Base-by-base conservation (phyloP, 2,329 filamentous ascomycete genomes). In the Penicillium sp. region DNA sequence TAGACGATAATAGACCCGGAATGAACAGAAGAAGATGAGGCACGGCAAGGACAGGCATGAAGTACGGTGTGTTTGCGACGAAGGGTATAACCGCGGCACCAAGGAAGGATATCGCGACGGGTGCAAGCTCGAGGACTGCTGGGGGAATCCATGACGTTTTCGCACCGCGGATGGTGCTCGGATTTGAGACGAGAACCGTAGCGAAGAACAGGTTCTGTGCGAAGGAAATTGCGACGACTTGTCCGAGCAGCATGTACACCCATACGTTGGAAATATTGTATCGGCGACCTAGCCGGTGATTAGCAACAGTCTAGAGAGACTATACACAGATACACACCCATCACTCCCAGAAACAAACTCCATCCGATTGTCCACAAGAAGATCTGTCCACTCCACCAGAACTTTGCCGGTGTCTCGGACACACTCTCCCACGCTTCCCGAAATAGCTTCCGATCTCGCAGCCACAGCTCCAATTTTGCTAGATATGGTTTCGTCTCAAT, bases 351-450 rank as follows among this genome's bases (percentile, higher is more conserved):
- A 57, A 86, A 81, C 45, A 84, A 72, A 53, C 80, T 82, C 77
- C 82, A 86, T 1, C 83, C 78, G 29, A 83, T 73, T 13, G 80
- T 76, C 27, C 79, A 81, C 13, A 84, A 73, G 56, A 85, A 83
- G 44, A 84, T 76, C 71, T 88, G 85, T 59, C 84, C 83, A 7
- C 81, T 84, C 82, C 86, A 88, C 80, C 85, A 85, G 66, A 85
- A 82, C 16, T 84, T 80, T 48, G 82, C 79, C 3, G 80, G 76
- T 49, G 79, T 82, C 64, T 82, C 81, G 7, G 82, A 76, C 5
- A 85, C 74, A 24, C 85, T 82, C 58, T 83, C 80, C 56, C 85
- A 76, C 11, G 80, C 79, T 67, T 85, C 82, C 9, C 71, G 70
- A 59, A 82, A 77, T 22, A 86, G 67, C 24, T 83, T 77, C 2